phyloP scores from a whole-genome alignment of 805 yeast genomes.

The Yamadazyma ubonensis region DNA sequence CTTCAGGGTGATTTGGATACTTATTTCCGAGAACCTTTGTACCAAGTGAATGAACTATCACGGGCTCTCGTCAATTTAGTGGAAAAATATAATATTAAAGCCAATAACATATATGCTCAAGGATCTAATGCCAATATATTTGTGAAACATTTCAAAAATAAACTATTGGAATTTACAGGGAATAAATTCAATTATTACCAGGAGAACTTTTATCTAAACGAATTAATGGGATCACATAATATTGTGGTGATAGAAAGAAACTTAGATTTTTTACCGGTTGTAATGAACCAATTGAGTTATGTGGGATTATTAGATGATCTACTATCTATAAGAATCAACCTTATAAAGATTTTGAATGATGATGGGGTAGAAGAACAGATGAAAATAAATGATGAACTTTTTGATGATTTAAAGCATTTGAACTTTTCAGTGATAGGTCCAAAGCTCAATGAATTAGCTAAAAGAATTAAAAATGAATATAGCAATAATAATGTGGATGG shows the following conservation, averaged over 20 bases:
- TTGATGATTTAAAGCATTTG: slow-evolving; percentile 52
- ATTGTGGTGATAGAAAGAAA: slow-evolving; percentile 77
- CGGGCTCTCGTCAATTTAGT: slow-evolving; percentile 48
- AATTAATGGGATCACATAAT: slow-evolving; percentile 56
- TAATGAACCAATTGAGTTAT: slow-evolving; percentile 77
- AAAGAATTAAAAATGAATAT: slow-evolving; percentile 64
- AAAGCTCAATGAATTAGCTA: slow-evolving; percentile 67
- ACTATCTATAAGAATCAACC: slow-evolving; percentile 49
- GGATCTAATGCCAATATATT: slow-evolving; percentile 58
- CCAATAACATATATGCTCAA: slow-evolving; percentile 57
- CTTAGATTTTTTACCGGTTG: slow-evolving; percentile 67
- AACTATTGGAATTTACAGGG: slow-evolving; percentile 35
- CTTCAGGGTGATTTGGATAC: slow-evolving; percentile 41
- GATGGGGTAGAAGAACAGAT: slow-evolving; percentile 17
- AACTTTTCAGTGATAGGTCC: slow-evolving; percentile 83
- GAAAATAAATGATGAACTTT: slow-evolving; percentile 48
- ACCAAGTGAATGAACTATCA: slow-evolving; percentile 49
- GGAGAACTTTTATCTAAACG: slow-evolving; percentile 32
- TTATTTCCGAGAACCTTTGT: slow-evolving; percentile 45
- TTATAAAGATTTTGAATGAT: slow-evolving; percentile 19
- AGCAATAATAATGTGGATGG: slow-evolving; percentile 19
- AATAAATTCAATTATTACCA: slow-evolving; percentile 36
- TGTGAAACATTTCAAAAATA: slow-evolving; percentile 39
- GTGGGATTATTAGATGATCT: slow-evolving; percentile 79
- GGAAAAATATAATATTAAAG: slow-evolving; percentile 34